Conservation (phyloP, 345 rosid species). For the Aurinia saxatilis region DNA sequence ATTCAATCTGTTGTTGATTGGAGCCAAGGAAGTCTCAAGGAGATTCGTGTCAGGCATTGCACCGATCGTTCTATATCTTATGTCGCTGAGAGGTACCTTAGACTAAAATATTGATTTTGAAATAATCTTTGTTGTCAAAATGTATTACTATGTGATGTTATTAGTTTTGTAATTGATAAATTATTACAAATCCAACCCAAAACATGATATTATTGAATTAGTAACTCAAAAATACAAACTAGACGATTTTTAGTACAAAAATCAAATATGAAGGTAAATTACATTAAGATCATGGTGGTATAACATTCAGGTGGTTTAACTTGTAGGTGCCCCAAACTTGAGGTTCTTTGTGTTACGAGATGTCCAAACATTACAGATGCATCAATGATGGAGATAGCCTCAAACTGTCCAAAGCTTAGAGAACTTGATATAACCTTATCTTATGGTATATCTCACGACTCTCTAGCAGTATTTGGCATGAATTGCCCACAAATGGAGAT, state of each 20-base stretch:
- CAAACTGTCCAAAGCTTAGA: conserved; percentile 39
- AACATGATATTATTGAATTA: too few species aligned
- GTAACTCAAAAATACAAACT: too few species aligned
- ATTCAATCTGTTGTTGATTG: conserved; percentile 45
- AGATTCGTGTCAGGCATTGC: conserved; percentile 56
- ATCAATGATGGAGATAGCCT: conserved; percentile 49
- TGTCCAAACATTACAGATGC: conserved; percentile 55
- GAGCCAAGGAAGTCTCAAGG: conserved; percentile 43
- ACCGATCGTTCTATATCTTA: conserved; percentile 49
- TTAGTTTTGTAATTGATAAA: too few species aligned
- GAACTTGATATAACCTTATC: conserved; percentile 74
- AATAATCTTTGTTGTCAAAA: too few species aligned
- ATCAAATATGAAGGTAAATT: too few species aligned
- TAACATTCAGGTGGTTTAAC: too few species aligned
- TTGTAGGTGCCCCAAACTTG: conserved; percentile 29
- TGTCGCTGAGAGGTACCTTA: conserved; percentile 45
- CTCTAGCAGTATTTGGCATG: conserved; percentile 44
- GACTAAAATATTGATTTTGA: too few species aligned
- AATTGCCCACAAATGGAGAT: conserved; percentile 44
- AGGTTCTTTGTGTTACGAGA: conserved; percentile 55
- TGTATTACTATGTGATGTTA: too few species aligned
- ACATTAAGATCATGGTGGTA: too few species aligned
- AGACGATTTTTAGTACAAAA: too few species aligned
- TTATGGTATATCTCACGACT: conserved; percentile 54
- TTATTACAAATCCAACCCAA: too few species aligned